Conservation (phyloP, 2,329 filamentous ascomycete species). For the Drechslerella coelobrocha region DNA sequence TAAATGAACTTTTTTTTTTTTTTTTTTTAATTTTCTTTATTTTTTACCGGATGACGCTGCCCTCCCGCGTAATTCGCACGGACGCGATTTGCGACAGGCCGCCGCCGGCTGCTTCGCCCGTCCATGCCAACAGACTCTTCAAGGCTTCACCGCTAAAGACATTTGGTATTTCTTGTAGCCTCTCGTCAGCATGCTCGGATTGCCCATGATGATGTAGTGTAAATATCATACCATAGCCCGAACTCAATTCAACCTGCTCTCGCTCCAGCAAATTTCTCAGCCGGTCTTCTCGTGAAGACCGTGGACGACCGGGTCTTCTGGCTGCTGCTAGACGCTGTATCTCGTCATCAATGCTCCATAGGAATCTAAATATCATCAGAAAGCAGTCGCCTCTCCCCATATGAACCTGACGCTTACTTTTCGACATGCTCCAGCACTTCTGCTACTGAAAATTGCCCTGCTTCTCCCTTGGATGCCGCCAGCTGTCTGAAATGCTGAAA, state of each 20-base stretch:
- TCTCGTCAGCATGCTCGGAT: no score
- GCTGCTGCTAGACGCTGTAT: conserved; percentile 18
- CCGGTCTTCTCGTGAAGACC: conserved; percentile 31
- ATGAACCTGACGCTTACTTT: no score
- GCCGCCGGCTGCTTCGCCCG: conserved; percentile 14
- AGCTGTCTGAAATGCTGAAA: conserved; percentile 39
- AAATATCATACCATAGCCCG: conserved; percentile 37
- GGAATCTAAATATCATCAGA: conserved; percentile 3
- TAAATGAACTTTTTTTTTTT: no score
- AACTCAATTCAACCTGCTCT: conserved; percentile 24
- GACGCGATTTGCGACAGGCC: conserved; percentile 22
- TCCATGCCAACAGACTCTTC: conserved; percentile 19
- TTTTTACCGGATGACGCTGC: conserved; percentile 6
- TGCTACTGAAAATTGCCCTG: conserved; percentile 2
- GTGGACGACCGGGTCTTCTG: conserved; percentile 27
- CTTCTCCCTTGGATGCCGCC: background rate
- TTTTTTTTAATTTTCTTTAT: no score
- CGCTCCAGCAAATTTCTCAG: conserved; percentile 30
- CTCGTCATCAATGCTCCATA: conserved; percentile 31
- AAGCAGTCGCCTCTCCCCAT: background rate
- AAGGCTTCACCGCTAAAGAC: conserved; percentile 16
- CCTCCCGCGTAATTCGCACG: conserved; percentile 27
- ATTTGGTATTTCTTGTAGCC: conserved; percentile 37
- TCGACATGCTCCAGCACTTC: conserved; percentile 30
- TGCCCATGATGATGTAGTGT: background rate